Percentiles rank a stretch among this genome's conserved stretches.
Evolutionary conservation across 257 asterid species (phyloP).

Genomic region (Paraleonurus japonicus): DNA sequence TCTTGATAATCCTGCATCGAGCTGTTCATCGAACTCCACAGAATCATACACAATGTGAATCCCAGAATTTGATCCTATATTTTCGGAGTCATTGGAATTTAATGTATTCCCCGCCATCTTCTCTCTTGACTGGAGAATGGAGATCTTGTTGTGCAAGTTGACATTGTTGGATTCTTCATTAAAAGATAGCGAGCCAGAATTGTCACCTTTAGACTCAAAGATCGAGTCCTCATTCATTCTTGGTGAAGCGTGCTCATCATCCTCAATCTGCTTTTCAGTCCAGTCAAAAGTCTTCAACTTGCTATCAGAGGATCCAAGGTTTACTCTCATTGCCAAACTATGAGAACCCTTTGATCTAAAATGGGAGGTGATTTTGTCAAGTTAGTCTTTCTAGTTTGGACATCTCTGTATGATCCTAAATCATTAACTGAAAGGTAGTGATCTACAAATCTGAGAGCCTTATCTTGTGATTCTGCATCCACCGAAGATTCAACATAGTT

Average conservation of each 20-base stretch:
- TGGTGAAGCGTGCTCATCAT: conserved; percentile 26
- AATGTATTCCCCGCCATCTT: conserved; percentile 21
- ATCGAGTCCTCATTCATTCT: conserved; percentile 25
- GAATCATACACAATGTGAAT: conserved; percentile 21
- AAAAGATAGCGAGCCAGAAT: conserved; percentile 19
- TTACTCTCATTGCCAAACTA: conserved; percentile 53
- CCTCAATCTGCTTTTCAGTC: conserved; percentile 39
- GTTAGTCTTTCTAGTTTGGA: conserved; percentile 23
- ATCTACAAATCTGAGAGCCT: conserved; percentile 65
- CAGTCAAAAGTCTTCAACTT: conserved; percentile 58
- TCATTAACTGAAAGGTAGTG: conserved; percentile 52
- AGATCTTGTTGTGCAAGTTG: conserved; percentile 28
- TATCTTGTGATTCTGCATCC: conserved; percentile 43
- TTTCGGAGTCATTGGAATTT: conserved; percentile 15
- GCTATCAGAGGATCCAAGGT: conserved; percentile 29
- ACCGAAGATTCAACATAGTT: conserved; percentile 42
- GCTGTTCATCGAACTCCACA: conserved; percentile 34
- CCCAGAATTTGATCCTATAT: conserved; percentile 27
- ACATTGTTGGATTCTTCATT: conserved; percentile 27
- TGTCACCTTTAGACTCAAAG: conserved; percentile 27
- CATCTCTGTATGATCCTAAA: conserved; percentile 32
- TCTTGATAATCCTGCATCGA: conserved; percentile 28
- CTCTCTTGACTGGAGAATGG: conserved; percentile 29
- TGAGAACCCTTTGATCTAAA: conserved; percentile 53
- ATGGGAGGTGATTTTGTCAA: conserved; percentile 45